phyloP scores from a whole-genome alignment of 495 filamentous ascomycete genomes.

The Pyrenopolyporus hunteri region DNA sequence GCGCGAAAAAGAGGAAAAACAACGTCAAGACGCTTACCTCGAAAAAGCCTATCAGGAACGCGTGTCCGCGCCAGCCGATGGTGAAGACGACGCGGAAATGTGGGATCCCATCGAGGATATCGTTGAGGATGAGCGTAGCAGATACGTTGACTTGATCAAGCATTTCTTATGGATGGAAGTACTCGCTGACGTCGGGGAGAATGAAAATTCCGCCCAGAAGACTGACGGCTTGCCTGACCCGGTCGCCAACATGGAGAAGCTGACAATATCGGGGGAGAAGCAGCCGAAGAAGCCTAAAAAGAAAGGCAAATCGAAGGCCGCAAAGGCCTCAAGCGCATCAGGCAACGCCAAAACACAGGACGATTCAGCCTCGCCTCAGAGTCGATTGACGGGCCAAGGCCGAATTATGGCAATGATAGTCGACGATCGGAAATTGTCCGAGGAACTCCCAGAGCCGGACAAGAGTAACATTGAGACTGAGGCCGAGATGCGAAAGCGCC shows the following conservation, averaged over 20 bases:
- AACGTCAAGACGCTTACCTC: constrained; percentile 52
- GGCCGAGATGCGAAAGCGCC: constrained; percentile 47
- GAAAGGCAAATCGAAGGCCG: constrained; percentile 42
- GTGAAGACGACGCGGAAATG: constrained; percentile 43
- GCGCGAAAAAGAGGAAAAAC: constrained; percentile 50
- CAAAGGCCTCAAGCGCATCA: constrained; percentile 12
- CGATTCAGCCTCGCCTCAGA: not conserved
- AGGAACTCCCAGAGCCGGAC: constrained; percentile 36
- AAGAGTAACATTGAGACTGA: constrained; percentile 52
- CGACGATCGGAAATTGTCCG: constrained; percentile 1
- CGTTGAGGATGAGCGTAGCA: constrained; percentile 52
- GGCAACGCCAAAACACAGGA: constrained; percentile 6
- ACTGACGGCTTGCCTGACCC: constrained; percentile 14
- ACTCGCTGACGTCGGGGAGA: constrained; percentile 13
- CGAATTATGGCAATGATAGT: constrained; percentile 33
- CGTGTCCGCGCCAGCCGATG: constrained; percentile 43
- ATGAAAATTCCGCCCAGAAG: constrained; percentile 19
- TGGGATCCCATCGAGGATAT: constrained; percentile 64
- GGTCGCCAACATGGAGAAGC: constrained; percentile 3
- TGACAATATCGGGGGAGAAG: constrained; percentile 22
- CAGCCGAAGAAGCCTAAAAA: constrained; percentile 49
- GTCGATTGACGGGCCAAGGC: constrained; percentile 22
- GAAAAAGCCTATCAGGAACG: constrained; percentile 53
- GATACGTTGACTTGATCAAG: constrained; percentile 50
- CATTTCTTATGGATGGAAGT: constrained; percentile 54